Percentiles rank a stretch among this genome's conserved stretches.
These are phyloP conservation scores for Neofusicoccum sp. DNA, from an alignment of 2,329 filamentous ascomycete species.

Conservation along the genomic window DNA sequence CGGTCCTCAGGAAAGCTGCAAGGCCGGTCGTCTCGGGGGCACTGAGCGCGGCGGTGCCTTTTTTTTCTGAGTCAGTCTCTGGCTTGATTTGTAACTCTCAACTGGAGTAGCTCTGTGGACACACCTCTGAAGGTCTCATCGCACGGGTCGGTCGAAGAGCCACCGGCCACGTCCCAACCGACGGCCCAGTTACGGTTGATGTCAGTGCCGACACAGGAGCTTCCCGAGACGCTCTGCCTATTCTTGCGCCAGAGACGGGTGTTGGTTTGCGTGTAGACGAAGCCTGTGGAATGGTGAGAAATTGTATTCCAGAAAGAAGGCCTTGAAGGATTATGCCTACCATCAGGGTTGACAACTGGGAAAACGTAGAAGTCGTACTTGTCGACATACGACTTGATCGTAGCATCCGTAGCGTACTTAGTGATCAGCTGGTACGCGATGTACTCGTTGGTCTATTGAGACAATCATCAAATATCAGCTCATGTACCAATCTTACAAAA, in stretches of 20 bases:
- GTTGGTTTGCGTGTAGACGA: conserved; percentile 37
- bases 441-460: conserved; percentile 27
- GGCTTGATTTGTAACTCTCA: too few species aligned
- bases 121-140: conserved; percentile 28
- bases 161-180: conserved; percentile 32
- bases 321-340: conserved; percentile 50
- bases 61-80: too few species aligned
- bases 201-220: conserved; percentile 37
- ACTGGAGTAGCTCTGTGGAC: conserved; percentile 47
- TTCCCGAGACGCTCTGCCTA: conserved; percentile 29
- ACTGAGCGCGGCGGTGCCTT: conserved; percentile 32
- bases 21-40: conserved; percentile 43
- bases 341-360: conserved; percentile 40
- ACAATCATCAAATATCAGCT: not conserved
- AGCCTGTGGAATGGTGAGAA: conserved; percentile 24
- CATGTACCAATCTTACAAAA: conserved; percentile 25
- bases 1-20: conserved; percentile 45
- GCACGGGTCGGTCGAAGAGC: conserved; percentile 37
- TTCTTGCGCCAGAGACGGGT: conserved; percentile 43
- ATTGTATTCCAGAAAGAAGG: conserved; percentile 42
- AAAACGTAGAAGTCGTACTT: conserved; percentile 65
- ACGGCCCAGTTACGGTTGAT: conserved; percentile 43
- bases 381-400: conserved; percentile 48
- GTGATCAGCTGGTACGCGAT: conserved; percentile 37
- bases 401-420: conserved; percentile 33